A percentile compares a stretch with the other conserved stretches of the same genome.
Evolutionary conservation across 768 basidiomycete genomes (phyloP).

Genomic region (Gyrodon lividus): DNA sequence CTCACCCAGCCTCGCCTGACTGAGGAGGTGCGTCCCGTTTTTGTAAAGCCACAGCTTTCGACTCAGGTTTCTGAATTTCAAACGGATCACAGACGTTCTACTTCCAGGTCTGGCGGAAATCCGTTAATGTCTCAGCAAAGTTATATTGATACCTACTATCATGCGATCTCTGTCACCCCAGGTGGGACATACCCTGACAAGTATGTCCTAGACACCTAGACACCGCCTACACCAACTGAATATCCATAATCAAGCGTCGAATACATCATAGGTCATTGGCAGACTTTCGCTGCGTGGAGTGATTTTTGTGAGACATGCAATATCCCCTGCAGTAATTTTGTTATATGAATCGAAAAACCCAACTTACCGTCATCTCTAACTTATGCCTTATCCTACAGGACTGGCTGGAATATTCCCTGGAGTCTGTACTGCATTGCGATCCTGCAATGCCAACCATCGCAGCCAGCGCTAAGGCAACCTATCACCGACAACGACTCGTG

Average conservation of each 20-base stretch:
- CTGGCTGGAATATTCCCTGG: constrained; percentile 25
- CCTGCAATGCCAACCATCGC: constrained; percentile 9
- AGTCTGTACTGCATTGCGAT: constrained; percentile 14
- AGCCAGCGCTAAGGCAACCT: constrained; percentile 10
- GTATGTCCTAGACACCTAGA: constrained; percentile 5
- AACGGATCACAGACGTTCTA: constrained; percentile 12
- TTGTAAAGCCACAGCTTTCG: not conserved
- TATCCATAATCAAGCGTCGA: constrained; percentile 4
- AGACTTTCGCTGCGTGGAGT: constrained; percentile 21
- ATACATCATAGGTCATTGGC: constrained; percentile 11
- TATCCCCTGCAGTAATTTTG: constrained; percentile 22
- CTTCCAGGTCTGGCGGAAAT: constrained; percentile 20
- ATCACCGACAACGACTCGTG: constrained; percentile 23
- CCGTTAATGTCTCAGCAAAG: constrained; percentile 20
- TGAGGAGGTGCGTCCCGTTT: constrained; percentile 7
- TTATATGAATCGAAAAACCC: constrained; percentile 1
- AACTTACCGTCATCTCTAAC: not conserved
- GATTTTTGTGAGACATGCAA: constrained; percentile 20
- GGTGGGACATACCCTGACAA: constrained; percentile 15
- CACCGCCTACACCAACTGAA: too few species aligned
- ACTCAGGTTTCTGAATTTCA: not conserved
- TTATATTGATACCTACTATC: constrained; percentile 24
- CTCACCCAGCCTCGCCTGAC: constrained; percentile 17
- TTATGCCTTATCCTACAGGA: constrained; percentile 12
- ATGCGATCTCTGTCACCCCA: constrained; percentile 18